Evolutionary conservation across 2,329 filamentous ascomycete species (phyloP), one percentile per base, ranked within the genome.

Genomic region (Verticillium longisporum): DNA sequence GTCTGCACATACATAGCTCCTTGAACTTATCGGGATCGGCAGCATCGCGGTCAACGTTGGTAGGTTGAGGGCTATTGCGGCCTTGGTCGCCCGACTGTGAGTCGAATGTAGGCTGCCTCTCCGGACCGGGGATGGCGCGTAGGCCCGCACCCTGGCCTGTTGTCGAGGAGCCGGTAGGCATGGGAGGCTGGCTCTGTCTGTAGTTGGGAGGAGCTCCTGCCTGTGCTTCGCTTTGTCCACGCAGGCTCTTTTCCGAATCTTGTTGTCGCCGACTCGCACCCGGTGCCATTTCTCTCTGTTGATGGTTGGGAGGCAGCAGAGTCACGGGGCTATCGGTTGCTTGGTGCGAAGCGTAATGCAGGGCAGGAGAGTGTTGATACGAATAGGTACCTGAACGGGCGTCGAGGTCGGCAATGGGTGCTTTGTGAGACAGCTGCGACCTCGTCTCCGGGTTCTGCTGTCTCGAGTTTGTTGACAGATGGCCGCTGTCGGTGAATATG

Each of bases 351-450:
- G 71, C 68, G 69, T 77, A 76, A 63, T 72, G 77, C 61, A 77
- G 69, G 60, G 76, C 73, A 32, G 80, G 75, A 11, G 78, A 77
- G n/a, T 72, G 71, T 64, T 80, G 78, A 56, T 73, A 70, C 58
- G 78, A 75, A 37, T 81, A 77, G 65, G 75, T 76, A 64, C 73
- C 69, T 63, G 75, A 69, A 56, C 68, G 69, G 61, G 75, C 74
- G 62, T 83, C 82, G 45, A 76, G 75, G 64, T 86, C 83, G 53
- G 77, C 75, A 18, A 79, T 70, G 38, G 80, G 81, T 37, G 84
- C 87, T 62, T 88, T 86, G 77, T 83, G 80, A 69, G 86, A 88
- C 66, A 85, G 70, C 71, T 87, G 84, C 6, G 85, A 88, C 41
- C 85, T 72, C 5, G 84, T 86, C 71, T 88, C 85, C 33, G 83